A percentile compares a stretch with the other conserved stretches of the same genome.
Evolutionary conservation across 202 grass and related monocot genomes (phyloP).

Genomic region (Panicum hallii): DNA sequence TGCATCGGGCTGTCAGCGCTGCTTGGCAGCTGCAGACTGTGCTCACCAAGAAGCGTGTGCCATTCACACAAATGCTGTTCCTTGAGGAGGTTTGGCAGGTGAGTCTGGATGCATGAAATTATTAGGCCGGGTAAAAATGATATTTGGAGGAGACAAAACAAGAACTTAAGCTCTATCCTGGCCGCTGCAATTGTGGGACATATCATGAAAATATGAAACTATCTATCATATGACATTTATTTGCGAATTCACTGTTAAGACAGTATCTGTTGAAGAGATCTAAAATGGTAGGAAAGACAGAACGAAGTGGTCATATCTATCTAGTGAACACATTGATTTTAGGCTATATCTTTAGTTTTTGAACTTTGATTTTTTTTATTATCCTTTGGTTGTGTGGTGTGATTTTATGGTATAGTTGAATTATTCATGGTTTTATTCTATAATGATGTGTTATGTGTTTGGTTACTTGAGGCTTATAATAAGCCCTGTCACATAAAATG

Average conservation of each 20-base stretch:
- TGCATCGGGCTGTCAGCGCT: conserved; percentile 71
- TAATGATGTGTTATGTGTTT: neutral
- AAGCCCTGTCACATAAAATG: too few relatives aligned
- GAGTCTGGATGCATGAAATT: conserved; percentile 33
- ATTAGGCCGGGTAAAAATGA: neutral
- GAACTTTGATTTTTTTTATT: neutral
- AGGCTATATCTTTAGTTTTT: neutral
- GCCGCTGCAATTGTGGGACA: neutral
- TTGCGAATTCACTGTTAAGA: conserved; percentile 19
- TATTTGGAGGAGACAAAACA: conserved; percentile 17
- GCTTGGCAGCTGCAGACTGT: conserved; percentile 96
- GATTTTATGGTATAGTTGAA: conserved; percentile 10
- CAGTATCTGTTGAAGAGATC: neutral
- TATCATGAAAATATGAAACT: conserved; percentile 2
- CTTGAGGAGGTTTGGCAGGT: conserved; percentile 99
- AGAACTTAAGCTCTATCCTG: neutral
- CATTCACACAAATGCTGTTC: conserved; percentile 93
- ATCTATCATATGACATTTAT: neutral
- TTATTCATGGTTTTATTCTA: neutral
- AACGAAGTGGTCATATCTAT: neutral
- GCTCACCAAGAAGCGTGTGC: conserved; percentile 91
- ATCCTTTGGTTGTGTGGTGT: neutral
- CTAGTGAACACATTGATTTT: neutral
- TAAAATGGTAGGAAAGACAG: neutral
- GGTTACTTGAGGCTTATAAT: too few relatives aligned